Evolutionary conservation across 2,329 filamentous ascomycete species (phyloP).

Genomic region (Ascochyta clinopodiicola): DNA sequence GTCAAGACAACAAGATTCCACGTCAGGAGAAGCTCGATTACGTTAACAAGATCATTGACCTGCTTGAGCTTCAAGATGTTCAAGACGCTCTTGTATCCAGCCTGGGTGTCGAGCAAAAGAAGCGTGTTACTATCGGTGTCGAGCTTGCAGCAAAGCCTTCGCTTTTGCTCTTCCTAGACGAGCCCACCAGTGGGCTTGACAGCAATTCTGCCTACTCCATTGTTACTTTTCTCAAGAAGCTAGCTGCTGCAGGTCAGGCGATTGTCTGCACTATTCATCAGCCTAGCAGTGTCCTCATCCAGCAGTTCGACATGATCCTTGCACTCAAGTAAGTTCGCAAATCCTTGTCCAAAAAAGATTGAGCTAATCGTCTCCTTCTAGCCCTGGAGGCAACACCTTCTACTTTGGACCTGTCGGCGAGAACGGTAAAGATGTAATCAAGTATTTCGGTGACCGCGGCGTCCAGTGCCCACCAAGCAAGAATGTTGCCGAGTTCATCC

Average conservation of each 20-base stretch:
- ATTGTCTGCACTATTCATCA: conserved; percentile 79
- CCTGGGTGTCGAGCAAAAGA: conserved; percentile 72
- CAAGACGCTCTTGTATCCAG: conserved; percentile 71
- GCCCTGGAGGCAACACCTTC: conserved; percentile 70
- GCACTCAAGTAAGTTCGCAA: conserved; percentile 59
- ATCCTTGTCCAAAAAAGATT: neutral
- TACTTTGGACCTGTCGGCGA: conserved; percentile 76
- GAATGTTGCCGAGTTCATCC: conserved; percentile 71
- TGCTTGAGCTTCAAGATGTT: conserved; percentile 69
- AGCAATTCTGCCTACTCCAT: conserved; percentile 73
- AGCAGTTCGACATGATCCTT: conserved; percentile 77
- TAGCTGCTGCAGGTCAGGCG: conserved; percentile 70
- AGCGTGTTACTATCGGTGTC: conserved; percentile 75
- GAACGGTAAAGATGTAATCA: conserved; percentile 68
- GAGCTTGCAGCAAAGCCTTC: conserved; percentile 68
- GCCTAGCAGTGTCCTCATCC: conserved; percentile 71
- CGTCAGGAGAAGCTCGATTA: conserved; percentile 69
- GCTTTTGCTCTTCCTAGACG: conserved; percentile 73
- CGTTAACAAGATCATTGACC: conserved; percentile 69
- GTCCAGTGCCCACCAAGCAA: conserved; percentile 70
- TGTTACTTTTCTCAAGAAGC: conserved; percentile 71
- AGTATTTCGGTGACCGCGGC: conserved; percentile 72
- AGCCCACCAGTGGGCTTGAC: conserved; percentile 74
- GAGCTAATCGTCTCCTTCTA: neutral
- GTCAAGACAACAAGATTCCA: conserved; percentile 63